phyloP scores from a whole-genome alignment of 306 rosid species.

The Carpinus viminea region DNA sequence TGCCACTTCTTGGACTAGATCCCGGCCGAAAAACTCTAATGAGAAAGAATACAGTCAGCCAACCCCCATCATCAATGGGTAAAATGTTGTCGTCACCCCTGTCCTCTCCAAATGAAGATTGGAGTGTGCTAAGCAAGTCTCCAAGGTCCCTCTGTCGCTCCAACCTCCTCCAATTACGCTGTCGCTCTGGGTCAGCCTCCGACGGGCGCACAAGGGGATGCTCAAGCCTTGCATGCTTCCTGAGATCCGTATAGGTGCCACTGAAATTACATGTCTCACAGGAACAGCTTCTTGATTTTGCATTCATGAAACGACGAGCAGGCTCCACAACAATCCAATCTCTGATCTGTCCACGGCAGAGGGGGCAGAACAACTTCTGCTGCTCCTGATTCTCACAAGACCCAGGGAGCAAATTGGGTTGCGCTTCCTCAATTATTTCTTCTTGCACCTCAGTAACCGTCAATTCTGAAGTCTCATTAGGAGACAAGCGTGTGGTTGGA shows the following conservation, averaged over 20 bases:
- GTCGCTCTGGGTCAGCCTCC: slow-evolving; percentile 86
- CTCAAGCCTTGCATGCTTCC: slow-evolving; percentile 93
- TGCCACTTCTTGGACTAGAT: slow-evolving; percentile 47
- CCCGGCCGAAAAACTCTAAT: slow-evolving; percentile 76
- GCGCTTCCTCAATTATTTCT: slow-evolving; percentile 48
- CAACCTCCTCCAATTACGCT: slow-evolving; percentile 86
- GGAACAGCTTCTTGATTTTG: slow-evolving; percentile 84
- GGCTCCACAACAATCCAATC: slow-evolving; percentile 81
- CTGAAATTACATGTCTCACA: slow-evolving; percentile 78
- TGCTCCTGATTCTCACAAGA: slow-evolving; percentile 66
- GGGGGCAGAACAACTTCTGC: slow-evolving; percentile 76
- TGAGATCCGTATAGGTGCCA: slow-evolving; percentile 82
- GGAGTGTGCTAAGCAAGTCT: slow-evolving; percentile 89
- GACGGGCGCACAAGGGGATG: slow-evolving; percentile 92
- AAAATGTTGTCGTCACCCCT: slow-evolving; percentile 66
- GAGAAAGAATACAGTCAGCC: slow-evolving; percentile 85
- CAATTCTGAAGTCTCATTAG: slow-evolving; percentile 40
- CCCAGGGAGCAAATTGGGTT: slow-evolving; percentile 44
- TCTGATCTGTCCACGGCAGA: slow-evolving; percentile 86
- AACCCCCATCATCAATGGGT: slow-evolving; percentile 77
- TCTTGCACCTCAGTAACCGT: slow-evolving; percentile 45
- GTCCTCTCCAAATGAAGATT: slow-evolving; percentile 77
- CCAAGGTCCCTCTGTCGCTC: slow-evolving; percentile 97
- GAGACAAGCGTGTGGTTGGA: slow-evolving; percentile 28
- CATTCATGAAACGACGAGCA: slow-evolving; percentile 92